phyloP scores from a whole-genome alignment of 2,329 filamentous ascomycete genomes.

The Penicillium freii region DNA sequence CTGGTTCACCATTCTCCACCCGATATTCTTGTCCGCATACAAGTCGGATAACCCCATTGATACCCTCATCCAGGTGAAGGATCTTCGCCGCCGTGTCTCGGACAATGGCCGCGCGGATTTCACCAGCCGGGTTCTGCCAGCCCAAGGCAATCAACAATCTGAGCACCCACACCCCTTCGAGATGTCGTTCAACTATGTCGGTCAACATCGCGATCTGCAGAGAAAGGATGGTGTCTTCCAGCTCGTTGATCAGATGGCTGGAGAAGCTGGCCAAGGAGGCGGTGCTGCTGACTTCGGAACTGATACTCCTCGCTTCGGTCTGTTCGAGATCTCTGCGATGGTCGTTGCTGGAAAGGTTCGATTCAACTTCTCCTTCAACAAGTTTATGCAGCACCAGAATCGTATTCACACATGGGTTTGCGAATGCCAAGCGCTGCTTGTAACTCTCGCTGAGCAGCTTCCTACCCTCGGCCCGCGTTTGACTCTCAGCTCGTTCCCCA shows the following conservation, averaged over 20 bases:
- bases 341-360: slow-evolving; percentile 48
- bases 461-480: slow-evolving; percentile 23
- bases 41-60: slow-evolving; percentile 30
- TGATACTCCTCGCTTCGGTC: slow-evolving; percentile 47
- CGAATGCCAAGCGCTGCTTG: slow-evolving; percentile 37
- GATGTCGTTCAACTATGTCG: slow-evolving; percentile 45
- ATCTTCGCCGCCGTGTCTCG: slow-evolving; percentile 36
- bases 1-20: slow-evolving; percentile 53
- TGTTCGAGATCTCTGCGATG: slow-evolving; percentile 55
- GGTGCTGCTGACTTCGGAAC: slow-evolving; percentile 48
- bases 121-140: slow-evolving; percentile 32
- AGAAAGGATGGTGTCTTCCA: slow-evolving; percentile 46
- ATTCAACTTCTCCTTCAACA: slow-evolving; percentile 53
- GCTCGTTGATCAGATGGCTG: slow-evolving; percentile 46
- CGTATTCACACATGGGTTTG: slow-evolving; percentile 46
- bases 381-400: slow-evolving; percentile 48
- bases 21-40: slow-evolving; percentile 38
- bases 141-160: slow-evolving; percentile 31
- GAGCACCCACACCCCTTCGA: slow-evolving; percentile 45
- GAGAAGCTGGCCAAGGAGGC: slow-evolving; percentile 46
- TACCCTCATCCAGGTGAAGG: slow-evolving; percentile 39
- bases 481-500: slow-evolving; percentile 47
- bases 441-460: slow-evolving; percentile 29
- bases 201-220: slow-evolving; percentile 45
- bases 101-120: slow-evolving; percentile 44